Evolutionary conservation across 75 land plant genomes (phyloP).

Genomic region (Picea glauca): DNA sequence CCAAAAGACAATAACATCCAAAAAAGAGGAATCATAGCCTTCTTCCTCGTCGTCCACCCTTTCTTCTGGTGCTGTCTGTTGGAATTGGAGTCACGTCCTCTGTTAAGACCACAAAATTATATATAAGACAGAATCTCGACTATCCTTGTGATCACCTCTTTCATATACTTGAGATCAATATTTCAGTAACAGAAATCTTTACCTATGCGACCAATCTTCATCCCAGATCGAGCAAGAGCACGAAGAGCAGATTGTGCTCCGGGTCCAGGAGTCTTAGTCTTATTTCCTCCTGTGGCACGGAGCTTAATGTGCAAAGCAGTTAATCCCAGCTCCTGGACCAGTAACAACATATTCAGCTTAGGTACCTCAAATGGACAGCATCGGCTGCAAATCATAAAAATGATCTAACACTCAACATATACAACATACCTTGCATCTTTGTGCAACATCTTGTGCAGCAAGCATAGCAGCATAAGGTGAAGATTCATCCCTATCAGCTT

Average conservation of each 20-base stretch:
- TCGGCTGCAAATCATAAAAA: not conserved
- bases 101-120: not conserved
- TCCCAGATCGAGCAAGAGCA: slow-evolving; percentile 75
- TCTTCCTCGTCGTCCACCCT: slow-evolving; percentile 61
- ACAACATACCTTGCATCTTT: slow-evolving; percentile 49
- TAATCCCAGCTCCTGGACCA: slow-evolving; percentile 36
- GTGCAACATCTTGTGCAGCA: slow-evolving; percentile 79
- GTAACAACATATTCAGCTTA: not conserved
- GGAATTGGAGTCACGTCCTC: slow-evolving; percentile 25
- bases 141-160: no score
- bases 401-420: not conserved
- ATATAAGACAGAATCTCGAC: no score
- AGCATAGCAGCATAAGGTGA: slow-evolving; percentile 89
- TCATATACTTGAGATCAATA: not conserved
- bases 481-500: slow-evolving; percentile 68
- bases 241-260: slow-evolving; percentile 57
- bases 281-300: slow-evolving; percentile 49
- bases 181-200: not conserved
- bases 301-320: slow-evolving; percentile 58
- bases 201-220: slow-evolving; percentile 82
- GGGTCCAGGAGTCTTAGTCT: slow-evolving; percentile 56
- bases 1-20: not conserved
- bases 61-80: slow-evolving; percentile 57
- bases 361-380: not conserved
- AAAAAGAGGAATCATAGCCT: slow-evolving; percentile 21